A percentile compares a stretch with the other conserved stretches of the same genome.
Evolutionary conservation across 1,284 basidiomycete genomes (phyloP).

Genomic region (Ustilago trichophora): DNA sequence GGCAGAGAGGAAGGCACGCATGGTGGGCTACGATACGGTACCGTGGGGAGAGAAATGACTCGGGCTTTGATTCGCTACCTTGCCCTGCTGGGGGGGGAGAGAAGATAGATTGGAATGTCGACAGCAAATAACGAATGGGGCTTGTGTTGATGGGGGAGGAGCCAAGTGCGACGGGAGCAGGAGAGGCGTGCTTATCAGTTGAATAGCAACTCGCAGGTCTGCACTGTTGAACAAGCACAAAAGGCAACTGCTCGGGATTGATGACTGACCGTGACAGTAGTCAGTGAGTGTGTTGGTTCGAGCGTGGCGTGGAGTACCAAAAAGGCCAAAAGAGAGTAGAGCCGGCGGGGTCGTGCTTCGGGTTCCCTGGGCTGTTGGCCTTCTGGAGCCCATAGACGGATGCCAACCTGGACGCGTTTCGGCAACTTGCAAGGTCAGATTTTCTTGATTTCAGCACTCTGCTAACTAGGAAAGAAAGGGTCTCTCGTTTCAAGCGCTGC

Average conservation of each 20-base stretch:
- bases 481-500: not conserved
- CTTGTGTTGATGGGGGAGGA: not conserved
- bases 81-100: not conserved
- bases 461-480: not conserved
- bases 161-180: too few species aligned
- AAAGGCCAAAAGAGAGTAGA: too few species aligned
- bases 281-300: not conserved
- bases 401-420: not conserved
- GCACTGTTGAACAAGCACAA: too few species aligned
- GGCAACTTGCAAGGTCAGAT: not conserved
- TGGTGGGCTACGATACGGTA: not conserved
- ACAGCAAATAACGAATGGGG: not conserved
- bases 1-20: slow-evolving; percentile 21
- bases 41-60: too few species aligned
- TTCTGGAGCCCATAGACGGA: not conserved
- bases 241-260: too few species aligned
- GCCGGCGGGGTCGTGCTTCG: not conserved
- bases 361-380: not conserved
- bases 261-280: not conserved
- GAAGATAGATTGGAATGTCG: not conserved
- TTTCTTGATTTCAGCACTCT: not conserved
- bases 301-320: not conserved
- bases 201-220: too few species aligned
- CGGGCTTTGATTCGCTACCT: not conserved
- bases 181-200: too few species aligned